Base-by-base conservation (phyloP, 352 stramenopile species). In the Globisporangium heterothallicum region DNA sequence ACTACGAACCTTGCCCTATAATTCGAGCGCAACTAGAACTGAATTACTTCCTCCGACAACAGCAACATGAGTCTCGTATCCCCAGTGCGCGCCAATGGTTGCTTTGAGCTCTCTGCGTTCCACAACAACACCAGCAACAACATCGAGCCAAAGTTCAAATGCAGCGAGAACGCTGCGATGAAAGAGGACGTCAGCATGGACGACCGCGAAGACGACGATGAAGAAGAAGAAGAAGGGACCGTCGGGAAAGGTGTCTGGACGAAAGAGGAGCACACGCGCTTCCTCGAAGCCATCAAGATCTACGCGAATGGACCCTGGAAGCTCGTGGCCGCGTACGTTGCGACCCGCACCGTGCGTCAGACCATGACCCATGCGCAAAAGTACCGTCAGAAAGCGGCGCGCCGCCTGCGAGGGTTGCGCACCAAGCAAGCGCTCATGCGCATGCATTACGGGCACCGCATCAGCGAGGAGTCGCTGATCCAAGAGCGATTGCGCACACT, bases 311-410 rank as follows among this genome's bases (percentile, higher is more conserved):
- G 77, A 0, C 80, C 78, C 2, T 88, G 78, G 75, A 87, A 85
- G 44, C 41, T 77, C 42, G 71, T 90, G 13, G 77, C 78, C 12
- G 69, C 73, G 27, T 73, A 78, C 36, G 74, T 91, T 2, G 75
- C 68, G 30, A 88, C 80, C 16, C 77, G 77, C 48, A 87, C 75
- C 0, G 76, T 86, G 44, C 73, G 78, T 12, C 78, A 89, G 68
- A 86, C 75, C 29, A 86, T 86, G 74, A 88, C 76, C 0, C 77
- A 91, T 45, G 78, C 74, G 19, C 78, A 88, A 42, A 87, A 88
- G 63, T 88, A 86, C 54, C 72, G 73, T 0, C 68, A 86, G 50
- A 88, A 89, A 44, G 64, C 71, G 6, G 71, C 68, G 18, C 72
- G 78, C 0, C 66, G 78, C 3, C 61, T 86, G 7, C 78, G 78